Percentiles rank a stretch among this genome's conserved stretches.
Evolutionary conservation across 345 rosid genomes (phyloP).

Genomic region (Mercurialis annua): DNA sequence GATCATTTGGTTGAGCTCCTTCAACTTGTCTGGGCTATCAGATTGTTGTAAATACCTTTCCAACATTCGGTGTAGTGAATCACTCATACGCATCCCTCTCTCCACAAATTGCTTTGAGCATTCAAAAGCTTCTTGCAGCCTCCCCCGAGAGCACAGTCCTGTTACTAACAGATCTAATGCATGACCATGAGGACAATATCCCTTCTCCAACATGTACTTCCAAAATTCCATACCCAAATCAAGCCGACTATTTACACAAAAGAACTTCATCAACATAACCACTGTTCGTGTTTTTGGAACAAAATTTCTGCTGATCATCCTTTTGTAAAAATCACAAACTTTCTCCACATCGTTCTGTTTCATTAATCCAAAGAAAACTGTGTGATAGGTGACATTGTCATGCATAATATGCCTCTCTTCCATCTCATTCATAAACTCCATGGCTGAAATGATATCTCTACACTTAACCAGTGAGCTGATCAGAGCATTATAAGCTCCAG

Average conservation of each 20-base stretch:
- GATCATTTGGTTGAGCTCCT: constrained; percentile 51
- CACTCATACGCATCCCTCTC: constrained; percentile 67
- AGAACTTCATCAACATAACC: constrained; percentile 81
- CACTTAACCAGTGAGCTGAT: constrained; percentile 51
- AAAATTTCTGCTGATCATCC: constrained; percentile 51
- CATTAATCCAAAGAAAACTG: constrained; percentile 65
- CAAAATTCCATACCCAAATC: constrained; percentile 64
- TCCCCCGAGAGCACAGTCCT: constrained; percentile 60
- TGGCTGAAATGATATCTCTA: constrained; percentile 50
- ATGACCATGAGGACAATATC: constrained; percentile 74
- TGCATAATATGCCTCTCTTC: constrained; percentile 46
- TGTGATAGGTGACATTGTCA: constrained; percentile 64
- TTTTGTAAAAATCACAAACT: constrained; percentile 43
- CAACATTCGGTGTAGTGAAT: constrained; percentile 50
- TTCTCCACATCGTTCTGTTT: constrained; percentile 51
- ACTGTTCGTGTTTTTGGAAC: constrained; percentile 66
- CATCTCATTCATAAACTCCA: constrained; percentile 70
- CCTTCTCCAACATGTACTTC: constrained; percentile 58
- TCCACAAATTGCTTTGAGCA: constrained; percentile 62
- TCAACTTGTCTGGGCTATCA: constrained; percentile 39
- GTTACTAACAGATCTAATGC: constrained; percentile 73
- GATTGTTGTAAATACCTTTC: constrained; percentile 38
- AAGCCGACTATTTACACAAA: constrained; percentile 49
- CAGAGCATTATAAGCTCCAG: constrained; percentile 76
- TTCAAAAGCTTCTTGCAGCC: constrained; percentile 56